These are phyloP conservation scores for Corrigiola litoralis DNA, from an alignment of 179 eudicot genomes.

Conservation along the genomic window DNA sequence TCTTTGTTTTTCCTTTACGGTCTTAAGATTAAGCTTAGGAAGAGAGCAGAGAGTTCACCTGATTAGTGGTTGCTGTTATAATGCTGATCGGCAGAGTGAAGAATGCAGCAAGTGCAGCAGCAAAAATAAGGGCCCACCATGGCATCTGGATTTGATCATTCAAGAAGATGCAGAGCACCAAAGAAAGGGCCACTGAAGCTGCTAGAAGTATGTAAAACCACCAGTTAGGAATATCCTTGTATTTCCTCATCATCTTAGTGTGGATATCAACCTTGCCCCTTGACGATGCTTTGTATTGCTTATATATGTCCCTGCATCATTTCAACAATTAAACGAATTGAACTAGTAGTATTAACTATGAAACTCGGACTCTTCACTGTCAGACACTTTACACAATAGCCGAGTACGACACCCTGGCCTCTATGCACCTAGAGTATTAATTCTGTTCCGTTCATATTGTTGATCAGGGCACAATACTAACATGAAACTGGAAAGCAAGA, in stretches of 20 bases:
- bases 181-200: slow-evolving; percentile 35
- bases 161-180: slow-evolving; percentile 56
- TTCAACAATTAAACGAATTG: too few species aligned
- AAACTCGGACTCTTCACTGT: too few species aligned
- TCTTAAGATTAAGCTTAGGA: too few species aligned
- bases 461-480: too few species aligned
- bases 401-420: too few species aligned
- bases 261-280: slow-evolving; percentile 51
- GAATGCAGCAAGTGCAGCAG: slow-evolving; percentile 44
- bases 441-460: too few species aligned
- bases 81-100: slow-evolving; percentile 74
- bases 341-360: too few species aligned
- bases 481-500: too few species aligned
- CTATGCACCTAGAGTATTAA: too few species aligned
- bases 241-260: slow-evolving; percentile 63
- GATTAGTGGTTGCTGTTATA: slow-evolving; percentile 80
- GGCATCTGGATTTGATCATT: slow-evolving; percentile 71
- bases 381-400: too few species aligned
- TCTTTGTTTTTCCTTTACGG: too few species aligned
- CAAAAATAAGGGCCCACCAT: slow-evolving; percentile 74
- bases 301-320: slow-evolving; percentile 49
- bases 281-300: slow-evolving; percentile 28
- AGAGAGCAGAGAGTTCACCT: too few species aligned
- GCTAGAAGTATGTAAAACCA: slow-evolving; percentile 54
- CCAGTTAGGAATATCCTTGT: slow-evolving; percentile 70